Evolutionary conservation across 2,329 filamentous ascomycete genomes (phyloP).

Genomic region (Monosporascus sp.): DNA sequence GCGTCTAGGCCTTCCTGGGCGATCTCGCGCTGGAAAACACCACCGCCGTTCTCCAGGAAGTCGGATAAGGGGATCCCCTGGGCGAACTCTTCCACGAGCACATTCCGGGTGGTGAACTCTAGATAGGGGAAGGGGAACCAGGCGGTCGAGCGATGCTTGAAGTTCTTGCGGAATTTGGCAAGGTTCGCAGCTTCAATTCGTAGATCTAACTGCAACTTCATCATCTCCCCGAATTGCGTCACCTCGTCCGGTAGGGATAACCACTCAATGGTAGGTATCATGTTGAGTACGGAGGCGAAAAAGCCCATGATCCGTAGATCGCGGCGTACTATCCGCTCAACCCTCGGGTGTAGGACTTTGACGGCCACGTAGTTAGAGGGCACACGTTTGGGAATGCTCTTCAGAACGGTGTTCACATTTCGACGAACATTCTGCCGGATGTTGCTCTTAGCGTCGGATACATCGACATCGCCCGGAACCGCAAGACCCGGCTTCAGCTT

Average conservation of each 20-base stretch:
- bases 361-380: constrained; percentile 91
- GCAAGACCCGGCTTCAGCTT: constrained; percentile 79
- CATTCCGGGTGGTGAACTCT: constrained; percentile 86
- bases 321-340: constrained; percentile 83
- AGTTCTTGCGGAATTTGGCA: constrained; percentile 81
- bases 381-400: constrained; percentile 77
- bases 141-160: constrained; percentile 82
- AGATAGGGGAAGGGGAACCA: constrained; percentile 95
- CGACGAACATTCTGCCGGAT: constrained; percentile 66
- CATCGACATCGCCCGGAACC: constrained; percentile 53
- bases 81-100: constrained; percentile 92
- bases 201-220: constrained; percentile 92
- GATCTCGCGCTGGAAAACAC: constrained; percentile 89
- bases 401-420: constrained; percentile 80
- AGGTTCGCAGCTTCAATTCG: constrained; percentile 93
- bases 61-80: constrained; percentile 87
- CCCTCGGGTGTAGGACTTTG: constrained; percentile 89
- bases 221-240: constrained; percentile 93
- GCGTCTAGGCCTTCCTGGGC: constrained; percentile 92
- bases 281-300: constrained; percentile 79
- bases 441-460: constrained; percentile 45
- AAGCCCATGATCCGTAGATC: constrained; percentile 92
- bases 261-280: constrained; percentile 94
- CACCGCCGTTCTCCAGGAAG: constrained; percentile 87
- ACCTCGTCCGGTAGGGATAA: constrained; percentile 94